Base-by-base conservation (phyloP, 257 asterid species). In the Solanum dulcamara region DNA sequence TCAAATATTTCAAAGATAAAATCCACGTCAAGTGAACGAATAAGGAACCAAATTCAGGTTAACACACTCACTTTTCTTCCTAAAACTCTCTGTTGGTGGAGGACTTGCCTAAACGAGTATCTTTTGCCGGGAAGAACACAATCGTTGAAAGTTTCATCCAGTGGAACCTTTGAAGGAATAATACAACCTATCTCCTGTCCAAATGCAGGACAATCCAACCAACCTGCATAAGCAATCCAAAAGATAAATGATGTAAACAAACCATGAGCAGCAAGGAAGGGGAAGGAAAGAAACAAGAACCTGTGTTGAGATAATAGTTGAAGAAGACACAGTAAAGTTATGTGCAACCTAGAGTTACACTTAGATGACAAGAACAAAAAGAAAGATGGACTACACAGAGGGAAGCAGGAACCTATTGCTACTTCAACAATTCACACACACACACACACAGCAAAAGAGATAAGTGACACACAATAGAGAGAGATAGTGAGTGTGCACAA, bases 81-180 rank as follows among this genome's bases (percentile, higher is more conserved):
- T 81, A 90, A 84, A 83, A 92, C 96, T 90, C 94, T 93, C 83
- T 94, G 99, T 85, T 90, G 93, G 88, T 92, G 97, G 83, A 93
- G 70, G 91, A 95, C 98, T 93, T 97, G 98, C 91, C 88, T 93
- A 87, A 86, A 93, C 20, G 99, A 94, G 93, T 94, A 97, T 93
- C 99, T 93, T 91, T 89, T 95, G 88, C 99, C 99, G 51, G 98
- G 99, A 84, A 44, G 85, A 86, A 95, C 84, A 84, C 84, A 83
- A 66, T 90, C 97, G 87, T 94, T 94, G 90, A 92, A 97, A 51
- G 94, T 60, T 90, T 97, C 99, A 64, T 93, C 97, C 86, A 97
- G 85, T 40, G 99, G 99, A 83, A 95, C 99, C 87, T 97, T 97
- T 84, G 99, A 97, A 86, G 99, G 99, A 89, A 97, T 90, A 88